phyloP scores from a whole-genome alignment of 1,139 yeast species.

The Candida anutae region DNA sequence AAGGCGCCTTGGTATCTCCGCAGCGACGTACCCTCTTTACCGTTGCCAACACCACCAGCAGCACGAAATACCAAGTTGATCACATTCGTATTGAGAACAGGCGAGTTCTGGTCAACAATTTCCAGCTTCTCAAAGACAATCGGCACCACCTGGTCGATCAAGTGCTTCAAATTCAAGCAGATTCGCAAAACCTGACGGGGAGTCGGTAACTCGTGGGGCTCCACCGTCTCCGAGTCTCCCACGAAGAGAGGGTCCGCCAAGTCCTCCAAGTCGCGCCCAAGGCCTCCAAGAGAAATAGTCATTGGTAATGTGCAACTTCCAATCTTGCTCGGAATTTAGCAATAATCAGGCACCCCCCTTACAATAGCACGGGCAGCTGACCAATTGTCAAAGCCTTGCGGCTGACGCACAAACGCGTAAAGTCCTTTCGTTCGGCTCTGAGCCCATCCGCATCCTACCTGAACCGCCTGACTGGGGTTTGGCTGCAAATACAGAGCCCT shows the following conservation, averaged over 20 bases:
- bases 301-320: conserved; percentile 1
- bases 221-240: conserved; percentile 1
- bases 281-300: too few species aligned
- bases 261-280: neutral
- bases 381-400: too few species aligned
- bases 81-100: conserved; percentile 53
- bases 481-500: too few species aligned
- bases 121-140: conserved; percentile 45
- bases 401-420: too few species aligned
- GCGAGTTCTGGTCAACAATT: conserved; percentile 52
- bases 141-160: conserved; percentile 68
- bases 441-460: too few species aligned
- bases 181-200: conserved; percentile 68
- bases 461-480: too few species aligned
- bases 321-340: conserved; percentile 15
- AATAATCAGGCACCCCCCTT: too few species aligned
- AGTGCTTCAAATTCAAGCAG: conserved; percentile 61
- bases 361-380: too few species aligned
- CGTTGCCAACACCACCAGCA: conserved; percentile 74
- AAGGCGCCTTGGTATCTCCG: conserved; percentile 60
- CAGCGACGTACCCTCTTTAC: conserved; percentile 47
- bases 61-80: conserved; percentile 57
- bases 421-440: too few species aligned
- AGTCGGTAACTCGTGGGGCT: conserved; percentile 30
- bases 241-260: neutral